These are phyloP conservation scores for Mycena leptocephala DNA, from an alignment of 768 basidiomycete genomes.

Conservation along the genomic window DNA sequence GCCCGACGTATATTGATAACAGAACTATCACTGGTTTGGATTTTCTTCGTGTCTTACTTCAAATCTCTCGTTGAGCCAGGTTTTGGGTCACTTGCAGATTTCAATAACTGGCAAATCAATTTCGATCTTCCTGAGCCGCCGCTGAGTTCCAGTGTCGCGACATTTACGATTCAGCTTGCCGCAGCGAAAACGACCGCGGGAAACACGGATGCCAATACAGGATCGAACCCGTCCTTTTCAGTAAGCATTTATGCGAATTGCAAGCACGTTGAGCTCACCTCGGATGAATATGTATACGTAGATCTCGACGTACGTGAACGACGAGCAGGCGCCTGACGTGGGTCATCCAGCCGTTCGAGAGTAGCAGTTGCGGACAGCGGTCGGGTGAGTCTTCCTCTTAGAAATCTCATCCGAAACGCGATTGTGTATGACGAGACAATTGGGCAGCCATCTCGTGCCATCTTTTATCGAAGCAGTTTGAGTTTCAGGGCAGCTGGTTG, in stretches of 20 bases:
- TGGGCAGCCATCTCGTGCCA: slow-evolving; percentile 43
- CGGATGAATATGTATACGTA: slow-evolving; percentile 25
- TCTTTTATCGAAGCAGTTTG: slow-evolving; percentile 37
- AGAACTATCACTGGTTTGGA: slow-evolving; percentile 38
- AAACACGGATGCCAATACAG: slow-evolving; percentile 40
- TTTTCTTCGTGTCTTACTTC: neutral
- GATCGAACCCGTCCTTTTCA: slow-evolving; percentile 20
- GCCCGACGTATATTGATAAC: slow-evolving; percentile 42
- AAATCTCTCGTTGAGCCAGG: slow-evolving; percentile 22
- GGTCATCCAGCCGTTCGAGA: slow-evolving; percentile 37
- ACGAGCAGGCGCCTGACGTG: slow-evolving; percentile 24
- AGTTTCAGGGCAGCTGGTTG: slow-evolving; percentile 41
- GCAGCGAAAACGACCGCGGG: slow-evolving; percentile 45
- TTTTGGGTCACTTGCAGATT: neutral
- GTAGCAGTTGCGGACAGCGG: slow-evolving; percentile 46
- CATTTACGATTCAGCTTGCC: slow-evolving; percentile 46
- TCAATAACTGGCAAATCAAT: slow-evolving; percentile 45
- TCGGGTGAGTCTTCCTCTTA: slow-evolving; percentile 37
- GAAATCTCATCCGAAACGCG: too few species aligned
- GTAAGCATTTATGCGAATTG: neutral
- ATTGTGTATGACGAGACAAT: neutral
- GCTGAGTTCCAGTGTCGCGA: slow-evolving; percentile 25
- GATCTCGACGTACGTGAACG: slow-evolving; percentile 33
- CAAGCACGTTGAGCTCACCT: neutral
- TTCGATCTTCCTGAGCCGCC: slow-evolving; percentile 38